A percentile compares a stretch with the other conserved stretches of the same genome.
Evolutionary conservation across 2,329 filamentous ascomycete genomes (phyloP).

Genomic region (Phaeomoniella chlamydospora): DNA sequence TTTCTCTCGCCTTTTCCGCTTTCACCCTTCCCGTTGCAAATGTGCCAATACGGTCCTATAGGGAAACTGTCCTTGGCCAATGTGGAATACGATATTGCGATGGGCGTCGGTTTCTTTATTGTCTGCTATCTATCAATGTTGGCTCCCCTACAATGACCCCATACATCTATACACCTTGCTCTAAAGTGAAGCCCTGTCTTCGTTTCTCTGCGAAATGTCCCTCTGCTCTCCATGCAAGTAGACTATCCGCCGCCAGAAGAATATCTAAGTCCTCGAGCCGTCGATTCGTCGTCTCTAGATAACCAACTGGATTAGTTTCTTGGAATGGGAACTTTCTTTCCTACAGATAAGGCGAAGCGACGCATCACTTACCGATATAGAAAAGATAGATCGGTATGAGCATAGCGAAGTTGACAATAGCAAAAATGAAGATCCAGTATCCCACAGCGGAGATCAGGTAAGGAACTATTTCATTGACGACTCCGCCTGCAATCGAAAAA

Average conservation of each 20-base stretch:
- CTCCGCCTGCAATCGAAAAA: conserved; percentile 14
- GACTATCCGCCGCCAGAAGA: conserved; percentile 21
- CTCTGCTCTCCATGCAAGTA: conserved; percentile 11
- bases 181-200: background rate
- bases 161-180: background rate
- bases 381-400: conserved; percentile 14
- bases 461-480: conserved; percentile 18
- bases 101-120: no score
- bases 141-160: no score
- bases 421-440: conserved; percentile 19
- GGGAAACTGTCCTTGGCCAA: no score
- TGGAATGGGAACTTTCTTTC: no score
- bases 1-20: no score
- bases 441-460: conserved; percentile 17
- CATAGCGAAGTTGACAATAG: conserved; percentile 14
- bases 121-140: no score
- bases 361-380: conserved; percentile 9
- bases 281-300: conserved; percentile 19
- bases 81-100: no score
- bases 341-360: no score
- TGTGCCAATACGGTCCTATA: no score
- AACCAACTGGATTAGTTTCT: no score
- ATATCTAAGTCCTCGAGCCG: conserved; percentile 20
- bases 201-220: background rate
- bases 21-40: no score